Evolutionary conservation across 1,284 basidiomycete genomes (phyloP), one percentile per base, ranked within the genome.

Genomic region (Mycena sp.): DNA sequence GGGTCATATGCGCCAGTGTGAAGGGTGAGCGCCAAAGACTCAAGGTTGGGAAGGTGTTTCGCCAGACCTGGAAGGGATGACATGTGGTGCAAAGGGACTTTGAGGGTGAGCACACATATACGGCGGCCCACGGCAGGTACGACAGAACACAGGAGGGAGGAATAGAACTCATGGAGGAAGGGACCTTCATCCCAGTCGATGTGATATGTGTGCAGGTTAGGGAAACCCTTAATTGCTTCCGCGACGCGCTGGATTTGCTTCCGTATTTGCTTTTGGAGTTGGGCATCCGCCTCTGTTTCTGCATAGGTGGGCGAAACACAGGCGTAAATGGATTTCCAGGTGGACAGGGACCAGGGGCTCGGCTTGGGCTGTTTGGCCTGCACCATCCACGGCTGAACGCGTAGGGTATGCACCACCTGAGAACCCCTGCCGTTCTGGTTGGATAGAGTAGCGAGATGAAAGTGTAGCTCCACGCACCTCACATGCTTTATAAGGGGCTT

Each of bases 351-450:
- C 28, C 65, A 70, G 53, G 70, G 76, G 41, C 66, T 71, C 4
- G 72, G 69, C 58, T 73, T 75, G 26, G 72, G 70, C 28, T 38
- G 30, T 28, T 72, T 70, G 6, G 73, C 73, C 37, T 74, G 71
- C 9, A 80, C 73, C n/a, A 74, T 65, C 80, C 79, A 81, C 19
- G 80, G 80, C 45, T 71, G 66, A 30, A 81, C 71, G 19, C 64
- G 69, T 51, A 82, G 68, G 28, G 72, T 68, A 45, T 72, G 75
- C 17, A 81, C 79, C 37, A 74, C 65, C 2, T 56, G 23, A 26
- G 45, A 62, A 23, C 54, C 57, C 55, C 69, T 68, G 30, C 17
- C 6, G 43, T 43, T 38, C 30, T 40, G n/a, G 44, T 52, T 29
- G 52, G 21, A 26, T 19, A 30, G 35, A 19, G 29, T 28, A 29